Conservation (phyloP, 768 basidiomycete genomes). For the Tricholoma matsutake region DNA sequence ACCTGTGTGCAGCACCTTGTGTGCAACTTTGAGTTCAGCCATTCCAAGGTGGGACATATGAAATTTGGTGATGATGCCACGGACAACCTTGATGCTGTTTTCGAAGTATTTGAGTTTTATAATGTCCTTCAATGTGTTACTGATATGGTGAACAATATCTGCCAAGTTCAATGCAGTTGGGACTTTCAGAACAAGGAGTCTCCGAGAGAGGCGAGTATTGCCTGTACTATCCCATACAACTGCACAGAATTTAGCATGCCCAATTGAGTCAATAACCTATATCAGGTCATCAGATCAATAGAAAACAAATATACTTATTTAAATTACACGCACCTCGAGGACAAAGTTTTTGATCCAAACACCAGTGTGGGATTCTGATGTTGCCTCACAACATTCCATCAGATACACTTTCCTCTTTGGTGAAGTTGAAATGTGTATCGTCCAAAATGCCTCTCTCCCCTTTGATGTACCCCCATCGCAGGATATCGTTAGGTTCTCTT, state of each 20-base stretch:
- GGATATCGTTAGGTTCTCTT: background rate
- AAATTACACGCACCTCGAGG: conserved; percentile 4
- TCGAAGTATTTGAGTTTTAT: conserved; percentile 12
- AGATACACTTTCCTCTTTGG: conserved; percentile 24
- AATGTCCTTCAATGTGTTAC: conserved; percentile 20
- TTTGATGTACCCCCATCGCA: conserved; percentile 17
- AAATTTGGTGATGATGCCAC: background rate
- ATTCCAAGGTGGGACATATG: conserved; percentile 1
- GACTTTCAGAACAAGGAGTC: conserved; percentile 9
- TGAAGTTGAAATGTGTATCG: conserved; percentile 29
- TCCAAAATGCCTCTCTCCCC: conserved; percentile 25
- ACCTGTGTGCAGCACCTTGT: background rate
- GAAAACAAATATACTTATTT: background rate
- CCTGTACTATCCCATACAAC: conserved; percentile 27
- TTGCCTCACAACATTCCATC: conserved; percentile 23
- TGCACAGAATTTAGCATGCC: conserved; percentile 17
- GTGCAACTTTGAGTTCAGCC: conserved; percentile 2
- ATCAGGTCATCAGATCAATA: background rate
- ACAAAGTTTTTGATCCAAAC: conserved; percentile 18
- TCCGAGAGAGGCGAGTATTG: conserved; percentile 18
- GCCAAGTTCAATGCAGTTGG: background rate
- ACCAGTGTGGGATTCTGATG: conserved; percentile 24
- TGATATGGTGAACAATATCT: conserved; percentile 24
- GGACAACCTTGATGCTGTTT: background rate
- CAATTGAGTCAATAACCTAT: conserved; percentile 18